phyloP scores from a whole-genome alignment of 257 asterid species.

The Nicotiana knightiana region DNA sequence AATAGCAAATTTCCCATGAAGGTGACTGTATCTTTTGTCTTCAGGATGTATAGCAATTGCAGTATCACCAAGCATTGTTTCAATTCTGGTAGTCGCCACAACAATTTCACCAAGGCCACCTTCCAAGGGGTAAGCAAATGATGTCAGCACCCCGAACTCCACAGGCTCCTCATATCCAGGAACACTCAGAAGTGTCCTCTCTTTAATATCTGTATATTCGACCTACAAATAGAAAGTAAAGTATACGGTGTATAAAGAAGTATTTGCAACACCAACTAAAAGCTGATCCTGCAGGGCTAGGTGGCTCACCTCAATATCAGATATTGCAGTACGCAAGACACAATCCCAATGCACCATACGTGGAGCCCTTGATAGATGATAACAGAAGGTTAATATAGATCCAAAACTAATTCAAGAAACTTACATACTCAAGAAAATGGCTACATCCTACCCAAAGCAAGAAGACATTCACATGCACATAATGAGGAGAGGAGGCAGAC shows the following conservation, averaged over 20 bases:
- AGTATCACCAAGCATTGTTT: conserved; percentile 96
- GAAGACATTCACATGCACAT: not conserved
- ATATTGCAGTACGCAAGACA: conserved; percentile 84
- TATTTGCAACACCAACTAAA: conserved; percentile 4
- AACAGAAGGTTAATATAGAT: conserved; percentile 5
- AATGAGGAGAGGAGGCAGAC: not conserved
- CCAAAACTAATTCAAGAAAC: not conserved
- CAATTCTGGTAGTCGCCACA: conserved; percentile 95
- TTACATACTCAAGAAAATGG: not conserved
- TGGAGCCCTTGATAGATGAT: conserved; percentile 47
- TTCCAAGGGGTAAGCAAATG: conserved; percentile 95
- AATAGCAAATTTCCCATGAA: conserved; percentile 75
- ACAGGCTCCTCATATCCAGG: conserved; percentile 75
- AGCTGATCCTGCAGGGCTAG: not conserved
- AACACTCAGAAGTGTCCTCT: conserved; percentile 56
- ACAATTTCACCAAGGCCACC: conserved; percentile 78
- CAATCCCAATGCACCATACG: conserved; percentile 98
- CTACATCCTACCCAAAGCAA: not conserved
- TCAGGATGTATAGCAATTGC: conserved; percentile 95
- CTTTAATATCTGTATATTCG: conserved; percentile 69
- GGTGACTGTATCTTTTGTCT: conserved; percentile 70
- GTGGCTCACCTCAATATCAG: conserved; percentile 79
- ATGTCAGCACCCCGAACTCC: conserved; percentile 90
- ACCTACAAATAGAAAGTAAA: conserved; percentile 47
- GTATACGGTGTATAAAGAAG: conserved; percentile 9